phyloP scores from a whole-genome alignment of 805 yeast genomes.

The Ogataea pignaliae region DNA sequence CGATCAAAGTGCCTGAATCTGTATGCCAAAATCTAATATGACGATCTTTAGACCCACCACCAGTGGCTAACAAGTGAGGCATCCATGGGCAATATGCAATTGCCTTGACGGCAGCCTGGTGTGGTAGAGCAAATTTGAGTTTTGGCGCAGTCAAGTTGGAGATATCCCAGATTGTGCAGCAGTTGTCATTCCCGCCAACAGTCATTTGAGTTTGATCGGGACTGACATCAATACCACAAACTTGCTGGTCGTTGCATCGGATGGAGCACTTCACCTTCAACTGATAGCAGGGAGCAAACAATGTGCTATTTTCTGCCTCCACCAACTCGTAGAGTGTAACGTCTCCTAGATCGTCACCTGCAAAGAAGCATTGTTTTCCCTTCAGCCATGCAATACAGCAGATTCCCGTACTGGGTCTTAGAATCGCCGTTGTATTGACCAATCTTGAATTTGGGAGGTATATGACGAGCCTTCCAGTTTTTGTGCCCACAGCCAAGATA shows the following conservation, averaged over 20 bases:
- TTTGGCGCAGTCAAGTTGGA: slow-evolving; percentile 36
- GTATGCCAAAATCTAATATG: slow-evolving; percentile 87
- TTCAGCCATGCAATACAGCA: slow-evolving; percentile 62
- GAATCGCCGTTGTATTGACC: slow-evolving; percentile 15
- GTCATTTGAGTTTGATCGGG: slow-evolving; percentile 55
- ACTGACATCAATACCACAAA: slow-evolving; percentile 64
- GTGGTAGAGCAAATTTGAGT: slow-evolving; percentile 49
- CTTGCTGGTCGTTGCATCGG: slow-evolving; percentile 51
- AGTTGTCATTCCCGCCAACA: slow-evolving; percentile 81
- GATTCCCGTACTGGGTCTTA: slow-evolving; percentile 37
- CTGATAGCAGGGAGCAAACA: slow-evolving; percentile 4
- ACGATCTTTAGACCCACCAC: slow-evolving; percentile 84
- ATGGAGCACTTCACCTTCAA: slow-evolving; percentile 26
- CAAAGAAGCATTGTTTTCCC: slow-evolving; percentile 36
- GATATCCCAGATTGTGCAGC: slow-evolving; percentile 75
- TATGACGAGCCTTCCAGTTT: slow-evolving; percentile 45
- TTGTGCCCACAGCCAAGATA: slow-evolving; percentile 52
- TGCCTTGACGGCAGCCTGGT: slow-evolving; percentile 86
- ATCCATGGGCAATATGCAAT: slow-evolving; percentile 92
- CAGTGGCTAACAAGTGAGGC: slow-evolving; percentile 74
- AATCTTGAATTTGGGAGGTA: slow-evolving; percentile 27
- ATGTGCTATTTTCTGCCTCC: slow-evolving; percentile 3
- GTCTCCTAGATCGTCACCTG: slow-evolving; percentile 66
- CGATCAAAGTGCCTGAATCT: slow-evolving; percentile 64
- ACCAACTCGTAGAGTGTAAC: slow-evolving; percentile 39